These are phyloP conservation scores for Candida tetrigidarum DNA, from an alignment of 1,139 yeast species.

Conservation along the genomic window DNA sequence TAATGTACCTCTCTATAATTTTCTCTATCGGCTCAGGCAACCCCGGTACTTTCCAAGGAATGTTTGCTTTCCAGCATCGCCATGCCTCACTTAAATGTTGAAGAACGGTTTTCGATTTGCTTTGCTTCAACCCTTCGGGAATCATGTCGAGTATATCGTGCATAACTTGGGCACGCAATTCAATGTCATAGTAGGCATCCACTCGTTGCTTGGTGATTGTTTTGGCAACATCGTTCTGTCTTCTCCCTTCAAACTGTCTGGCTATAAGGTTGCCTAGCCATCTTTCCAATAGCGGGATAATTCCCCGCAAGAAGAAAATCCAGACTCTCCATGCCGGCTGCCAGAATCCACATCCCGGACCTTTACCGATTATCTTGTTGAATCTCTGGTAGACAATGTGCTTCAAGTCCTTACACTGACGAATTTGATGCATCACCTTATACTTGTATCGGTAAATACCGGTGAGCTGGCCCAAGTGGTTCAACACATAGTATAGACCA, in stretches of 20 bases:
- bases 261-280: conserved; percentile 94
- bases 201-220: conserved; percentile 95
- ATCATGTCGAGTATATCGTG: conserved; percentile 97
- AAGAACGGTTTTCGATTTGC: conserved; percentile 81
- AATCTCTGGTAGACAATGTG: conserved; percentile 87
- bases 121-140: conserved; percentile 91
- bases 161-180: conserved; percentile 91
- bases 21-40: conserved; percentile 88
- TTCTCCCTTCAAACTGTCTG: conserved; percentile 95
- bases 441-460: conserved; percentile 97
- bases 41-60: conserved; percentile 98
- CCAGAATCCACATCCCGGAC: conserved; percentile 99
- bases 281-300: conserved; percentile 88
- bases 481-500: conserved; percentile 86
- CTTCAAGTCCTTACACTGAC: conserved; percentile 94
- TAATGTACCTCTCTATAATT: conserved; percentile 85
- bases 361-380: conserved; percentile 85
- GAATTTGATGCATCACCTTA: conserved; percentile 96
- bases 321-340: conserved; percentile 99
- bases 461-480: conserved; percentile 93
- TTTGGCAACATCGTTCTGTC: conserved; percentile 89
- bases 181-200: conserved; percentile 93
- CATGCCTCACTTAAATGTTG: conserved; percentile 98
- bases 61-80: conserved; percentile 99
- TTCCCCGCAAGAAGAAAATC: conserved; percentile 91